Conservation (phyloP, 2,329 filamentous ascomycete genomes). For the Orbilia blumenaviensis region DNA sequence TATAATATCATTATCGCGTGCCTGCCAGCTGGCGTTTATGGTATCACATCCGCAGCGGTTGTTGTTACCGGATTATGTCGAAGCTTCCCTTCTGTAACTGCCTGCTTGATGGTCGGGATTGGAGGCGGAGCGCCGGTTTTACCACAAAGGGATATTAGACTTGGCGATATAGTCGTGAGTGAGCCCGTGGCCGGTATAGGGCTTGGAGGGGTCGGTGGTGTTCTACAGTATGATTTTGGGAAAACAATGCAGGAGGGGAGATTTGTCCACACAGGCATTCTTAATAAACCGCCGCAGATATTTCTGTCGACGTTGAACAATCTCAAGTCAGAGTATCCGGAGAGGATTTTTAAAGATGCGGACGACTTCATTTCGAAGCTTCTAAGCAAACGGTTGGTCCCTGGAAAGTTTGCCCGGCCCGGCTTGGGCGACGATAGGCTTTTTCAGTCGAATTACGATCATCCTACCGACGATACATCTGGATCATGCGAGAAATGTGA, state of each 20-base stretch:
- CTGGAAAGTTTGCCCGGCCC: background rate
- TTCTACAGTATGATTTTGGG: conserved; percentile 30
- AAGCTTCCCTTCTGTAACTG: background rate
- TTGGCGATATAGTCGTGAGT: conserved; percentile 25
- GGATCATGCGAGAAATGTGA: conserved; percentile 5
- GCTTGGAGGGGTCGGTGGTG: background rate
- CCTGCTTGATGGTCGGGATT: conserved; percentile 22
- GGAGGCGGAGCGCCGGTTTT: conserved; percentile 11
- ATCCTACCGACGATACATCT: background rate
- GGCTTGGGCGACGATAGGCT: conserved; percentile 54
- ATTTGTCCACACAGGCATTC: background rate
- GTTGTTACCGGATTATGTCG: background rate
- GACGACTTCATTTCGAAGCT: background rate
- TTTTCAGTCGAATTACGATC: background rate
- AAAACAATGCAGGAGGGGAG: background rate
- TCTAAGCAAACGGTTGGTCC: background rate
- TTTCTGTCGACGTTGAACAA: conserved; percentile 14
- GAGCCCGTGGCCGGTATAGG: background rate
- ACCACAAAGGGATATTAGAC: background rate
- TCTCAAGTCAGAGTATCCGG: background rate
- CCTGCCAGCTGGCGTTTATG: background rate
- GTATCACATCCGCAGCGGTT: background rate
- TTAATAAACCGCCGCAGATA: conserved; percentile 16
- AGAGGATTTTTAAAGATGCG: background rate
- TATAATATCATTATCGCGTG: conserved; percentile 15